Conservation (phyloP, 352 stramenopile species). For the Globisporangium cederbergense region DNA sequence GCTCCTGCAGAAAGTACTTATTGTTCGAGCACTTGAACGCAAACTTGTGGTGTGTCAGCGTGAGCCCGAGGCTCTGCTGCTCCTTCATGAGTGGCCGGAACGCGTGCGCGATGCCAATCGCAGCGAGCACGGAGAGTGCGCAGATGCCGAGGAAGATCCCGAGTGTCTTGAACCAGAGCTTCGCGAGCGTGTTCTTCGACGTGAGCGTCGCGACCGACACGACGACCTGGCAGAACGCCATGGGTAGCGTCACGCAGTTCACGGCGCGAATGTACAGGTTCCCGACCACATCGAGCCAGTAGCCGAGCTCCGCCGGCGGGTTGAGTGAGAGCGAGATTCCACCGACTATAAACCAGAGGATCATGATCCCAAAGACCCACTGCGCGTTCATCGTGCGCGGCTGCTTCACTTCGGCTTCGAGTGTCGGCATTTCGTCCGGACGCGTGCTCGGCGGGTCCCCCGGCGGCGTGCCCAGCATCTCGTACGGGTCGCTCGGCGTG, state of each 20-base stretch:
- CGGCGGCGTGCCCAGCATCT: constrained; percentile 46
- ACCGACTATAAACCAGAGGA: constrained; percentile 35
- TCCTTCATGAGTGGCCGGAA: constrained; percentile 35
- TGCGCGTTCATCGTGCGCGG: constrained; percentile 39
- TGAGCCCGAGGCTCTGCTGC: constrained; percentile 27
- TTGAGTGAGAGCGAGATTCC: constrained; percentile 29
- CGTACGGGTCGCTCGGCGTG: constrained; percentile 43
- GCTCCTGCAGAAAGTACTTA: constrained; percentile 40
- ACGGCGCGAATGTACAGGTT: constrained; percentile 55
- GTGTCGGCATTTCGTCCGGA: constrained; percentile 22
- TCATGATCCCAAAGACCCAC: constrained; percentile 38
- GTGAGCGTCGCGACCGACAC: constrained; percentile 46
- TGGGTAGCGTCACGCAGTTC: constrained; percentile 50
- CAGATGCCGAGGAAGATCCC: constrained; percentile 33
- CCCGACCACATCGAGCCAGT: constrained; percentile 56
- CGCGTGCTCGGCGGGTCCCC: constrained; percentile 36
- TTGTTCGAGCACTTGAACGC: constrained; percentile 56
- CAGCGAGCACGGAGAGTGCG: constrained; percentile 25
- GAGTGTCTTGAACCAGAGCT: constrained; percentile 40
- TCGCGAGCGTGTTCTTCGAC: constrained; percentile 32
- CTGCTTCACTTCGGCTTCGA: constrained; percentile 19
- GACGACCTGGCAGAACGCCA: constrained; percentile 66
- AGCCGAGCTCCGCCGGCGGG: constrained; percentile 27
- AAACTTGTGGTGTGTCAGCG: constrained; percentile 32
- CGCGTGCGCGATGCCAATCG: constrained; percentile 25